phyloP scores from a whole-genome alignment of 2,329 filamentous ascomycete species.

The Calonectria henricotiae region DNA sequence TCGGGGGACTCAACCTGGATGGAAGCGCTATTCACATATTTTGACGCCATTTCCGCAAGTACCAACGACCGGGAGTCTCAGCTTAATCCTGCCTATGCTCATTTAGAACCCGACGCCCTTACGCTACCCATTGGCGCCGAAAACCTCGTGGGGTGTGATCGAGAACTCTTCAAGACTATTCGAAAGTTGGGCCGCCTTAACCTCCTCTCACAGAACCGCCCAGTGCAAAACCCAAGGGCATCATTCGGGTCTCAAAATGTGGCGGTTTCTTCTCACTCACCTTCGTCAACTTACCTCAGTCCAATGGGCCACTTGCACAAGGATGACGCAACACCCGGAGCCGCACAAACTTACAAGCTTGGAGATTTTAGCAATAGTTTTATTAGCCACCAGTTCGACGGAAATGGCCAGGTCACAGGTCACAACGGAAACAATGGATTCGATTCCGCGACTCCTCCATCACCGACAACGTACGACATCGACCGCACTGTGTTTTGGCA shows the following conservation, averaged over 20 bases:
- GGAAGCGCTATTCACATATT: constrained; percentile 93
- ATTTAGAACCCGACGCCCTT: constrained; percentile 64
- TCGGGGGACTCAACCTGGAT: constrained; percentile 88
- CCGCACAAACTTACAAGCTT: constrained; percentile 51
- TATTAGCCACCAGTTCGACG: constrained; percentile 75
- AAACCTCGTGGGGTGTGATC: constrained; percentile 90
- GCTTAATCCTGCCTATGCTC: constrained; percentile 79
- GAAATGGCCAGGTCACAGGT: constrained; percentile 75
- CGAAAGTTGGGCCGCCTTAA: constrained; percentile 88
- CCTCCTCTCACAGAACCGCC: constrained; percentile 81
- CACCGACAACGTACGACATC: constrained; percentile 70
- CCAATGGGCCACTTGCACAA: constrained; percentile 64
- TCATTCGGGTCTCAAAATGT: constrained; percentile 39
- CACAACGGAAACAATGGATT: constrained; percentile 71
- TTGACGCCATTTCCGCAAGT: constrained; percentile 92
- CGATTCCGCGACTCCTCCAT: constrained; percentile 59
- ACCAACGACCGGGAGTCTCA: constrained; percentile 94
- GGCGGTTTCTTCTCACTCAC: constrained; percentile 57
- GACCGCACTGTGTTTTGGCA: constrained; percentile 81
- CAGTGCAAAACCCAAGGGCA: constrained; percentile 62
- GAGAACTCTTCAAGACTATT: constrained; percentile 88
- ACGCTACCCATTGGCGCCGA: constrained; percentile 77
- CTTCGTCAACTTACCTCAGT: constrained; percentile 55
- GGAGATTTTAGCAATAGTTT: constrained; percentile 56
- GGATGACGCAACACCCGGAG: constrained; percentile 50